Percentiles rank a stretch among this genome's conserved stretches.
These are phyloP conservation scores for Allium cepa DNA, from an alignment of 106 monocot genomes.

Conservation along the genomic window DNA sequence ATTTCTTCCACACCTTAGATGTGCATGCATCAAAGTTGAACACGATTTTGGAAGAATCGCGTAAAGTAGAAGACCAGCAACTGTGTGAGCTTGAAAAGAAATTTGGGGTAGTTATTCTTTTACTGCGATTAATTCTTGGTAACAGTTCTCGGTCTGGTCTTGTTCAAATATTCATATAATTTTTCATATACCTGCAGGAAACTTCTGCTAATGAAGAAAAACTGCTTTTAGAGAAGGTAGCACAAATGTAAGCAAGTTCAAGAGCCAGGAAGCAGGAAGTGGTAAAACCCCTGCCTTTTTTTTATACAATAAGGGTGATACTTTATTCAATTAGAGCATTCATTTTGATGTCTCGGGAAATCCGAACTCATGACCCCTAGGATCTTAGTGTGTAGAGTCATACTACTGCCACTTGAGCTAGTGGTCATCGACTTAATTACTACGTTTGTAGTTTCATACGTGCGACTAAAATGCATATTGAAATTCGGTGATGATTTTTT, in stretches of 20 bases:
- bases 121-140: background rate
- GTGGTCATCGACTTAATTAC: too few relatives aligned
- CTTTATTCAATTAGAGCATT: too few relatives aligned
- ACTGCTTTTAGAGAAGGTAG: slow-evolving; percentile 65
- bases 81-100: slow-evolving; percentile 87
- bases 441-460: too few relatives aligned
- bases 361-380: too few relatives aligned
- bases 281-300: slow-evolving; percentile 16
- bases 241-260: slow-evolving; percentile 63
- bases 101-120: slow-evolving; percentile 56
- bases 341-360: too few relatives aligned
- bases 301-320: too few relatives aligned
- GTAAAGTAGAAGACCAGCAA: slow-evolving; percentile 58
- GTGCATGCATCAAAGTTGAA: slow-evolving; percentile 64
- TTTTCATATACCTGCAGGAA: slow-evolving; percentile 28
- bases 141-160: too few relatives aligned
- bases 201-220: slow-evolving; percentile 66
- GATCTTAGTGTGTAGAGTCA: too few relatives aligned
- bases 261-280: slow-evolving; percentile 58
- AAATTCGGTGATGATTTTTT: too few relatives aligned
- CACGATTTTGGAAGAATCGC: slow-evolving; percentile 80
- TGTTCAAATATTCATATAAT: too few relatives aligned
- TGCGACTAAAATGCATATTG: too few relatives aligned
- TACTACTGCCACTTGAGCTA: too few relatives aligned
- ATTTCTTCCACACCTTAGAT: slow-evolving; percentile 80